phyloP scores from a whole-genome alignment of 2,329 filamentous ascomycete genomes.

The Cladosporium austrohemisphaericum region DNA sequence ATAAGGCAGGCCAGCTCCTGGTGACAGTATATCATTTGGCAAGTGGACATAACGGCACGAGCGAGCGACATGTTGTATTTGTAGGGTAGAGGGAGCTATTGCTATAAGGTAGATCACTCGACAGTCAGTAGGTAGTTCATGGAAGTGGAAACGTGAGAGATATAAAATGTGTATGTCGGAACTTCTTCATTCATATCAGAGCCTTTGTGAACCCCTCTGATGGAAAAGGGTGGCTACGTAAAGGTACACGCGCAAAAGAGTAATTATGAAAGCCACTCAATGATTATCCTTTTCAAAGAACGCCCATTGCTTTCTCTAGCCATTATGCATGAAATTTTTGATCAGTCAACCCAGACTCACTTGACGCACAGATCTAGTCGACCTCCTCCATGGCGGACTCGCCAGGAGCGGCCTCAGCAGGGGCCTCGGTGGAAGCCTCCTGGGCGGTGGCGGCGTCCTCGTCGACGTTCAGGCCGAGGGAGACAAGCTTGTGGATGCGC shows the following conservation, averaged over 20 bases:
- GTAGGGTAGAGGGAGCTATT: no score
- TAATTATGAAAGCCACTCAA: slow-evolving; percentile 6
- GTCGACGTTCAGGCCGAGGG: slow-evolving; percentile 94
- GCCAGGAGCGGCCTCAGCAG: slow-evolving; percentile 62
- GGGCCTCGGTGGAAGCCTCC: slow-evolving; percentile 53
- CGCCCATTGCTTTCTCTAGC: slow-evolving; percentile 13
- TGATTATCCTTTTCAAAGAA: slow-evolving; percentile 9
- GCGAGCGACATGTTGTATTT: no score
- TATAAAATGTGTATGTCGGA: slow-evolving; percentile 3
- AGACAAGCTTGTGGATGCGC: slow-evolving; percentile 99
- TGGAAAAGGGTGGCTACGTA: slow-evolving; percentile 9
- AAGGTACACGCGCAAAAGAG: slow-evolving; percentile 4
- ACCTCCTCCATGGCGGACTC: slow-evolving; percentile 99
- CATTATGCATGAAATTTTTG: slow-evolving; percentile 11
- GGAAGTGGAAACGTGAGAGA: neutral
- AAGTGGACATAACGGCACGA: no score
- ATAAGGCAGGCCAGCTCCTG: no score
- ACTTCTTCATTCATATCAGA: slow-evolving; percentile 14
- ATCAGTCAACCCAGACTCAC: slow-evolving; percentile 2
- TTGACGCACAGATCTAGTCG: slow-evolving; percentile 61
- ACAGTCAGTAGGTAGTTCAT: no score
- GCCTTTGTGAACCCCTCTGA: neutral
- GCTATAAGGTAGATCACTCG: no score
- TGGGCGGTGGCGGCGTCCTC: slow-evolving; percentile 74
- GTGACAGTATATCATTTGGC: no score